A percentile compares a stretch with the other conserved stretches of the same genome.
These are phyloP conservation scores for Chenopodium quinoa DNA, from an alignment of 148 eudicot species.

Conservation along the genomic window DNA sequence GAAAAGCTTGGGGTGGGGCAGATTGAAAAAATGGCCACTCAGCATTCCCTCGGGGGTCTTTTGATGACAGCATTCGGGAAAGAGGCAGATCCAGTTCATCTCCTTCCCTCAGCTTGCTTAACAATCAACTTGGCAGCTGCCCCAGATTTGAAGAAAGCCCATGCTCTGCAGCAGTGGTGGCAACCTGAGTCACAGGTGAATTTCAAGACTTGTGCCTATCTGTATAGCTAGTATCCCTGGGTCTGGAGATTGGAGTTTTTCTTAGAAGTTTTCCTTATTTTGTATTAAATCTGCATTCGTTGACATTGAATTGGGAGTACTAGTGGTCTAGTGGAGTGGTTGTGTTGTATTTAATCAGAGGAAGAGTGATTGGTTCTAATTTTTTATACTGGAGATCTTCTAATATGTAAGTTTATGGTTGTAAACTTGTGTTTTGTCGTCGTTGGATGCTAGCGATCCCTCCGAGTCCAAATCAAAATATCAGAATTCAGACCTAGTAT, in stretches of 20 bases:
- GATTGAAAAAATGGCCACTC: slow-evolving; percentile 62
- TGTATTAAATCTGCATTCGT: not conserved
- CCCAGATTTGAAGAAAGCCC: slow-evolving; percentile 60
- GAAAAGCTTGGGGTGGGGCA: slow-evolving; percentile 55
- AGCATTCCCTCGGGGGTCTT: slow-evolving; percentile 80
- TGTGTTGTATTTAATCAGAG: slow-evolving; percentile 1
- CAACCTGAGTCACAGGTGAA: slow-evolving; percentile 45
- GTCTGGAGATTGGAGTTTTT: not conserved
- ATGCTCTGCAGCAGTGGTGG: slow-evolving; percentile 94
- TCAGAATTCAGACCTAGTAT: too few species aligned
- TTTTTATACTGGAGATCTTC: not conserved
- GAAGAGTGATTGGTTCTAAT: not conserved
- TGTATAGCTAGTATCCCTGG: slow-evolving; percentile 29
- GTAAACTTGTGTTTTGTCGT: not conserved
- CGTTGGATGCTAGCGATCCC: not conserved
- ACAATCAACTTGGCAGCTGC: slow-evolving; percentile 47
- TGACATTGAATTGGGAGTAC: slow-evolving; percentile 8
- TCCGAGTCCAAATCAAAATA: not conserved
- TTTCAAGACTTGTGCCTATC: slow-evolving; percentile 46
- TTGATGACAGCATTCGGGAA: slow-evolving; percentile 63
- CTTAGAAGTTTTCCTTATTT: not conserved
- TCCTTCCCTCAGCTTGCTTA: slow-evolving; percentile 77
- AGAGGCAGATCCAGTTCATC: slow-evolving; percentile 65
- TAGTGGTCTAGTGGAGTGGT: slow-evolving; percentile 5
- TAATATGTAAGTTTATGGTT: slow-evolving; percentile 1